Evolutionary conservation across 2,329 filamentous ascomycete species (phyloP), one percentile per base, ranked within the genome.

Genomic region (Fusarium camptoceras): DNA sequence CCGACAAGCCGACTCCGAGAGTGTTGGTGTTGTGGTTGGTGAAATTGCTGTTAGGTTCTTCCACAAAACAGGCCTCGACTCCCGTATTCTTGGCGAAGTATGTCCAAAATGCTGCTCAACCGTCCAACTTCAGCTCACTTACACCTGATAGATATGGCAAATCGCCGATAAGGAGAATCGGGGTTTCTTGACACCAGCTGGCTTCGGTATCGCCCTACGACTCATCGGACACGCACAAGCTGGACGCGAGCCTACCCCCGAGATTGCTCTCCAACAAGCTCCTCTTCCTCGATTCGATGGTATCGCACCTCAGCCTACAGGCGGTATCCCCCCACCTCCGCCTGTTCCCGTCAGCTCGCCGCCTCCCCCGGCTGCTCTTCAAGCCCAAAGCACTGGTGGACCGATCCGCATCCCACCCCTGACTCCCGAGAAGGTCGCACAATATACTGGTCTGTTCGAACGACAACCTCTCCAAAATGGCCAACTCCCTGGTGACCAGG

Each of bases 11-110:
- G 96, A 99, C 81, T 92, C 91, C 64, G 96, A 98, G 75, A 92
- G 89, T 78, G 91, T 97, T 61, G 94, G 94, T 59, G 94, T 98
- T 70, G 93, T 99, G 34, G 98, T 96, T 20, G 96, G 96, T 81
- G 96, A 99, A 81, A 88, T 97, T 66, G 96, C 96, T 63, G 94
- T 99, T 80, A 93, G 94, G 79, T 98, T 99, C 85, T 99, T 99
- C 78, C 94, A 98, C 82, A 96, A 96, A 85, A 98, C 96, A 47
- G 91, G 92, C 73, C 86, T 99, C 50, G 90, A 95, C 66, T 93
- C 94, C 56, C 90, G 93, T 67, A 87, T 96, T 50, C 86, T 99
- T 64, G 96, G 95, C 81, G 91, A 97, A 88, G 93, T 95, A 82
- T 73, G 89, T 84, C 41, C 22, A 48, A 28, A 22, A 47, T 31